phyloP scores from a whole-genome alignment of 352 stramenopile genomes.

The Phytophthora quininea region DNA sequence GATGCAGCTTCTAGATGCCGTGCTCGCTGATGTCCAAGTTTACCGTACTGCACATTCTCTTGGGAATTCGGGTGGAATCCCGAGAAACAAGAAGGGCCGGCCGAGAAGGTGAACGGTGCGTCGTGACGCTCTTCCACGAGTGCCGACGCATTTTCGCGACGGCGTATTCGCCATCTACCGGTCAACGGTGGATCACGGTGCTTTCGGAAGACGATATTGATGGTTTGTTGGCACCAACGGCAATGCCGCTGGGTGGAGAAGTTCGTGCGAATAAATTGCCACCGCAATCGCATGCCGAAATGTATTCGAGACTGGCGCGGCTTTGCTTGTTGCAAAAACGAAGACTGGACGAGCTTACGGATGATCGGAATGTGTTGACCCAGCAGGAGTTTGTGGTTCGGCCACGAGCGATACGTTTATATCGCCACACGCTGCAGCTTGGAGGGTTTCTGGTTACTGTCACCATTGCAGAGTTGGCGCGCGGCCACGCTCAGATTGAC shows the following conservation, averaged over 20 bases:
- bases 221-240: conserved; percentile 66
- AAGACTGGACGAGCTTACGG: conserved; percentile 6
- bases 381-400: conserved; percentile 50
- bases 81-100: conserved; percentile 2
- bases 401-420: conserved; percentile 55
- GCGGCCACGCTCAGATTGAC: conserved; percentile 66
- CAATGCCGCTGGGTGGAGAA: conserved; percentile 38
- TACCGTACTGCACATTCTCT: conserved; percentile 61
- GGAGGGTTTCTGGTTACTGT: conserved; percentile 53
- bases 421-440: conserved; percentile 52
- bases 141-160: conserved; percentile 71
- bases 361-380: conserved; percentile 16
- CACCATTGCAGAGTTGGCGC: conserved; percentile 68
- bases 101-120: conserved; percentile 43
- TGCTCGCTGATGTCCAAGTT: conserved; percentile 69
- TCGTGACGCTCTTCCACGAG: conserved; percentile 79
- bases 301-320: conserved; percentile 69
- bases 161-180: conserved; percentile 63
- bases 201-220: conserved; percentile 68
- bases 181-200: conserved; percentile 55
- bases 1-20: conserved; percentile 62
- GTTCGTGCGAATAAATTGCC: conserved; percentile 42
- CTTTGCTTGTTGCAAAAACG: conserved; percentile 55
- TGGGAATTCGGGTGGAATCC: conserved; percentile 7
- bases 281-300: conserved; percentile 50